phyloP scores from a whole-genome alignment of 345 rosid genomes.

The Geranium rotundifolium region DNA sequence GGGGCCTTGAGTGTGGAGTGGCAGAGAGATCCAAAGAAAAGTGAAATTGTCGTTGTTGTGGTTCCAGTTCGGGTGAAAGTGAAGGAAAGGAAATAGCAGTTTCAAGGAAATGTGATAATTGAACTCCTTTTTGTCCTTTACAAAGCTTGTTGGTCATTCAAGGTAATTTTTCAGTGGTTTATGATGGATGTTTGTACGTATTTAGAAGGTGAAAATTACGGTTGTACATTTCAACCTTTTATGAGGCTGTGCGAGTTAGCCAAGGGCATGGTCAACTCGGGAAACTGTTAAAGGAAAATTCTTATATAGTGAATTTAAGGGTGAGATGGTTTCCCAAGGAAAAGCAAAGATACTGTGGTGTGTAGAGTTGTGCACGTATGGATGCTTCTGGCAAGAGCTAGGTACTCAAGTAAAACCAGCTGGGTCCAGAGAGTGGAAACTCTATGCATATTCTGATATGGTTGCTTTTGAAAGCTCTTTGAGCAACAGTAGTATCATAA shows the following conservation, averaged over 20 bases:
- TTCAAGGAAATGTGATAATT: not conserved
- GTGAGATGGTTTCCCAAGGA: no score
- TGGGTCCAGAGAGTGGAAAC: no score
- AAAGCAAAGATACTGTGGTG: no score
- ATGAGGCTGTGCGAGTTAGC: not conserved
- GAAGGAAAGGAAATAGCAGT: no score
- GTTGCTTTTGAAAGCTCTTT: no score
- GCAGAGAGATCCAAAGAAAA: no score
- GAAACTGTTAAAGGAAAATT: not conserved
- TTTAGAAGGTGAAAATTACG: not conserved
- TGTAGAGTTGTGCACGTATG: no score
- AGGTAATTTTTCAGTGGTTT: not conserved
- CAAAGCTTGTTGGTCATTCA: not conserved
- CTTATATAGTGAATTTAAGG: not conserved
- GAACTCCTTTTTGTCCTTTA: not conserved
- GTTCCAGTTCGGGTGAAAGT: not conserved
- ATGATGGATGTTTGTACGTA: not conserved
- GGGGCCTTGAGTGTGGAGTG: not conserved
- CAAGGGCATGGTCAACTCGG: not conserved
- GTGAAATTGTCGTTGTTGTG: not conserved
- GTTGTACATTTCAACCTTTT: not conserved
- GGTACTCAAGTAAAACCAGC: no score
- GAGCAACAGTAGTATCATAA: no score
- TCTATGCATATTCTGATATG: no score
- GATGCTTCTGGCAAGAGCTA: no score